Conservation (phyloP, 2,329 filamentous ascomycete species). For the Geosmithia morbida region DNA sequence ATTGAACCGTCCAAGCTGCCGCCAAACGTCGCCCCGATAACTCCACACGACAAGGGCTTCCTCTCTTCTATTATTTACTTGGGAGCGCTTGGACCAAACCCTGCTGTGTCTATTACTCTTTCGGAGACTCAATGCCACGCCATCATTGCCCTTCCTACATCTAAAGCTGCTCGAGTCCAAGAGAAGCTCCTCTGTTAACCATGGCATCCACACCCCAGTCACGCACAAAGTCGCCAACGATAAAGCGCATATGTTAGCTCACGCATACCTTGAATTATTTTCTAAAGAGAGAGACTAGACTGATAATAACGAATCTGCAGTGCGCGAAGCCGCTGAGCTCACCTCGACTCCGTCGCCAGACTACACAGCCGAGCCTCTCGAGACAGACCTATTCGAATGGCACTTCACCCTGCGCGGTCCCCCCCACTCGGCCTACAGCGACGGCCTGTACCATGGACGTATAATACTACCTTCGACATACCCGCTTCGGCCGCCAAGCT, state of each 20-base stretch:
- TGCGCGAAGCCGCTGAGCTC: constrained; percentile 85
- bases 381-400: constrained; percentile 93
- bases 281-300: not conserved
- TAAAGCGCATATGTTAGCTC: constrained; percentile 63
- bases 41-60: not conserved
- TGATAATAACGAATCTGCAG: constrained; percentile 20
- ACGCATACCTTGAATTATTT: not conserved
- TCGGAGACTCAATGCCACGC: not conserved
- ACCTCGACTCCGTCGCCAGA: constrained; percentile 67
- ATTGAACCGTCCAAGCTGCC: not conserved
- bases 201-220: constrained; percentile 32
- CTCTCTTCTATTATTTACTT: not conserved
- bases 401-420: constrained; percentile 95
- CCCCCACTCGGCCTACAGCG: constrained; percentile 62
- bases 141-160: not conserved
- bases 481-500: constrained; percentile 82
- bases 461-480: constrained; percentile 85
- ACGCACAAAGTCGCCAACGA: constrained; percentile 69
- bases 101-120: not conserved
- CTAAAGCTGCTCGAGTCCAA: not conserved
- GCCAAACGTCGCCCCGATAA: not conserved
- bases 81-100: not conserved
- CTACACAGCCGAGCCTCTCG: constrained; percentile 73
- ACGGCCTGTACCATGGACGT: constrained; percentile 87
- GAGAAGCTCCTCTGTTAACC: not conserved